Evolutionary conservation across 208 protist genomes (phyloP).

Genomic region (Sergeia podlipaevii): DNA sequence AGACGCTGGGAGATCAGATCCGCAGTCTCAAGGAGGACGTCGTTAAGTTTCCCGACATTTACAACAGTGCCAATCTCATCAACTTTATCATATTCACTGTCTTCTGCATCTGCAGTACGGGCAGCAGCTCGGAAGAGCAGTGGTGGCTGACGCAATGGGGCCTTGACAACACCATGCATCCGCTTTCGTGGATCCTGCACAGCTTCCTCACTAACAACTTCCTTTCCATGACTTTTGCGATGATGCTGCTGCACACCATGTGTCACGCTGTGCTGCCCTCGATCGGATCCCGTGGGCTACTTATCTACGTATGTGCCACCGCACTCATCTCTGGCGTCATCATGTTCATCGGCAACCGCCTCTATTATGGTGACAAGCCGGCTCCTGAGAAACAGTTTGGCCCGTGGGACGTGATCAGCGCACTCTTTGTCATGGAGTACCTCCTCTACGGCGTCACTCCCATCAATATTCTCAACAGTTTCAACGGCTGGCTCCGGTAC

Average conservation of each 20-base stretch:
- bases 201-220: conserved; percentile 89
- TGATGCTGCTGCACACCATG: conserved; percentile 89
- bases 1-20: conserved; percentile 53
- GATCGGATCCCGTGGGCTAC: conserved; percentile 56
- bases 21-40: conserved; percentile 68
- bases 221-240: conserved; percentile 83
- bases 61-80: conserved; percentile 87
- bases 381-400: conserved; percentile 86
- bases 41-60: conserved; percentile 80
- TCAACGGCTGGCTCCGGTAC: conserved; percentile 87
- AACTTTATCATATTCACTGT: conserved; percentile 88
- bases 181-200: conserved; percentile 79
- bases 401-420: conserved; percentile 84
- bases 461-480: conserved; percentile 70
- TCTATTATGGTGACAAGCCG: conserved; percentile 42
- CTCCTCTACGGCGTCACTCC: conserved; percentile 67
- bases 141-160: conserved; percentile 84
- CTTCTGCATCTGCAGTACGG: conserved; percentile 89
- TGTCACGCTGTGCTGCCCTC: conserved; percentile 71
- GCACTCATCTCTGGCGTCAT: conserved; percentile 70
- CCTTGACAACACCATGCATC: conserved; percentile 63
- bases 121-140: conserved; percentile 71
- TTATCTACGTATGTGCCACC: conserved; percentile 55
- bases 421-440: conserved; percentile 84
- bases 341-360: conserved; percentile 62